phyloP scores from a whole-genome alignment of 148 eudicot species.

The Rhododendron simsii region DNA sequence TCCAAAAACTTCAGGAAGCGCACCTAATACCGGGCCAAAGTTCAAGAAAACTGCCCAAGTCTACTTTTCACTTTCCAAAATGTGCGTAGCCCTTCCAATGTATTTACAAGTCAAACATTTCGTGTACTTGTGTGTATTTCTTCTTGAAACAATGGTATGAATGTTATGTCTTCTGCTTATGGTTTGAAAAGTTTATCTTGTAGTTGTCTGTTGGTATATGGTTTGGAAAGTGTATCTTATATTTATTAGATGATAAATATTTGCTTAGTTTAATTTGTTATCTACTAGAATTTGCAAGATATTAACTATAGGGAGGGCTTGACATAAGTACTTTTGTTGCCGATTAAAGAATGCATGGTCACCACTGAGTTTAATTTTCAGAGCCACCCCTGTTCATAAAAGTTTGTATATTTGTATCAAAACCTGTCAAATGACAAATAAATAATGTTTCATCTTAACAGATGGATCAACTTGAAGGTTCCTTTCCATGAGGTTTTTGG shows the following conservation, averaged over 20 bases:
- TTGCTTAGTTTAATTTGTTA: neutral
- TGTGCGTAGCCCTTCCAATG: neutral
- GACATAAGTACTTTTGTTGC: neutral
- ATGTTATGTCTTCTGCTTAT: neutral
- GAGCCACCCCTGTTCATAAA: neutral
- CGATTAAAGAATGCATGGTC: neutral
- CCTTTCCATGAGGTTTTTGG: constrained; percentile 67
- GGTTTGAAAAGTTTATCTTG: neutral
- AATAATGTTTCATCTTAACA: constrained; percentile 21
- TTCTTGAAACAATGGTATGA: neutral
- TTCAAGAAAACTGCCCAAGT: neutral
- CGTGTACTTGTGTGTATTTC: neutral
- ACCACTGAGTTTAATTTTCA: neutral
- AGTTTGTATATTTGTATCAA: neutral
- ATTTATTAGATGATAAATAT: neutral
- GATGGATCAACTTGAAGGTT: constrained; percentile 86
- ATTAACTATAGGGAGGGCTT: neutral
- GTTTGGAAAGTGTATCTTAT: neutral
- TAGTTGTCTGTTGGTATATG: neutral
- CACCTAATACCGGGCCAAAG: neutral
- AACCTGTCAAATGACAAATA: neutral
- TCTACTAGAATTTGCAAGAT: neutral
- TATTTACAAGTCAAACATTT: neutral
- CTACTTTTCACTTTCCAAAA: neutral
- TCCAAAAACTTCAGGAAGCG: neutral